A percentile compares a stretch with the other conserved stretches of the same genome.
These are phyloP conservation scores for Sugiyamaella qingdaonensis DNA, from an alignment of 805 yeast genomes.

Conservation along the genomic window DNA sequence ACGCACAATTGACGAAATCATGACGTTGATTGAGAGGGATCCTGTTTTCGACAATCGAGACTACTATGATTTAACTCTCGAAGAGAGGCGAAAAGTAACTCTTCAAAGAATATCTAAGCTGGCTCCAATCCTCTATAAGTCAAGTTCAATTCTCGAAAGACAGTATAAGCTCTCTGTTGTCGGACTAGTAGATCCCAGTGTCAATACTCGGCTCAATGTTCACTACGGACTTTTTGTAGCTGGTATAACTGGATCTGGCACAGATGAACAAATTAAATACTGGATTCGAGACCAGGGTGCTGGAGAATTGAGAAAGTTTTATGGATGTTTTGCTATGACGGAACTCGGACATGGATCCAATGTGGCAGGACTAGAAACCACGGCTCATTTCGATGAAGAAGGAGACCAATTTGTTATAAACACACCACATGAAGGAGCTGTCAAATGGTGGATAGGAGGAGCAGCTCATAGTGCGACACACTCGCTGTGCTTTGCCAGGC, in stretches of 20 bases:
- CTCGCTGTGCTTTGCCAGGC: slow-evolving; percentile 73
- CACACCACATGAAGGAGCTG: slow-evolving; percentile 88
- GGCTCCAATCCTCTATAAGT: slow-evolving; percentile 4
- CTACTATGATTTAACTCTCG: slow-evolving; percentile 44
- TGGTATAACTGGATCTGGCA: slow-evolving; percentile 82
- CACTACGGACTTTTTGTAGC: slow-evolving; percentile 79
- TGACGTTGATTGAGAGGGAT: slow-evolving; percentile 49
- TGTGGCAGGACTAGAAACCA: slow-evolving; percentile 89
- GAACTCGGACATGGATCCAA: slow-evolving; percentile 90
- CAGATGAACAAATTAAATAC: slow-evolving; percentile 72
- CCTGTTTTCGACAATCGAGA: slow-evolving; percentile 43
- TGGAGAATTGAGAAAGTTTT: slow-evolving; percentile 34
- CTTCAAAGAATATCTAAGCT: slow-evolving; percentile 30
- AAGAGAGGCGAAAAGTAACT: slow-evolving; percentile 35
- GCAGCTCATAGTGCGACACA: slow-evolving; percentile 95
- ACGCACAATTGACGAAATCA: slow-evolving; percentile 35
- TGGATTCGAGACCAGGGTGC: slow-evolving; percentile 64
- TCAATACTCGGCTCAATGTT: slow-evolving; percentile 78
- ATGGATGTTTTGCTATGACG: slow-evolving; percentile 90
- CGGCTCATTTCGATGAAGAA: slow-evolving; percentile 69
- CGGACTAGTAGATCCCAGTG: slow-evolving; percentile 58
- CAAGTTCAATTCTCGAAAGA: slow-evolving; percentile 11
- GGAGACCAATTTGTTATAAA: slow-evolving; percentile 66
- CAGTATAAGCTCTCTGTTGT: slow-evolving; percentile 29
- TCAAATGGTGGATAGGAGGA: slow-evolving; percentile 98